Conservation (phyloP, 2,329 filamentous ascomycete genomes). For the Talaromyces piceae region DNA sequence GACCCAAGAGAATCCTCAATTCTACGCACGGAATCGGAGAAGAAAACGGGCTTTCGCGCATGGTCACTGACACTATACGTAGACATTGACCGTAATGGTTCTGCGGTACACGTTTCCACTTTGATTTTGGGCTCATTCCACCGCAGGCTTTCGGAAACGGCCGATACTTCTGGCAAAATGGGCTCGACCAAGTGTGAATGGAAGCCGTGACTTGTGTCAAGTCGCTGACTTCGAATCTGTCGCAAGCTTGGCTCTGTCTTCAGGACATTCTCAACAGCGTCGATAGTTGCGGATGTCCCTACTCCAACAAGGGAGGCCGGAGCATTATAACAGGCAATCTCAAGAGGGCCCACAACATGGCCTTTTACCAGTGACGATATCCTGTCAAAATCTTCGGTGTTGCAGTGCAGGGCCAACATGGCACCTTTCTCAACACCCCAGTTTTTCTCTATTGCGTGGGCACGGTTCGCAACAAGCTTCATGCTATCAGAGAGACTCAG, state of each 20-base stretch:
- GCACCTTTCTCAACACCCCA: conserved; percentile 27
- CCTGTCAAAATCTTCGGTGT: conserved; percentile 15
- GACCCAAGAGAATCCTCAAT: conserved; percentile 22
- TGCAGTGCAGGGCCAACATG: conserved; percentile 29
- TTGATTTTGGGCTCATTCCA: neutral
- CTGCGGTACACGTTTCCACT: neutral
- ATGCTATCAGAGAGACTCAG: conserved; percentile 24
- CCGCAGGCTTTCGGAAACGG: neutral
- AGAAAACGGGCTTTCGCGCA: conserved; percentile 40
- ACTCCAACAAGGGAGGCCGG: neutral
- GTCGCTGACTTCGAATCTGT: neutral
- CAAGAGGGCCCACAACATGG: neutral
- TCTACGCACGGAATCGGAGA: conserved; percentile 35
- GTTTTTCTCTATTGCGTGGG: conserved; percentile 19
- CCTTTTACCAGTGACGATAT: neutral
- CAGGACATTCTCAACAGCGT: neutral
- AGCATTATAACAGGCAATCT: neutral
- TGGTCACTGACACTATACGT: conserved; percentile 19
- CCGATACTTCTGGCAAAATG: neutral
- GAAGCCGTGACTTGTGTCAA: neutral
- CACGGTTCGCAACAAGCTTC: conserved; percentile 23
- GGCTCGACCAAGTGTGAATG: neutral
- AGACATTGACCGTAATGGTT: neutral
- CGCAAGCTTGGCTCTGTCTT: neutral
- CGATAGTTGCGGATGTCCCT: no score